Percentiles rank a stretch among this genome's conserved stretches.
Evolutionary conservation across 805 yeast genomes (phyloP).

Genomic region (Suhomyces emberorum): DNA sequence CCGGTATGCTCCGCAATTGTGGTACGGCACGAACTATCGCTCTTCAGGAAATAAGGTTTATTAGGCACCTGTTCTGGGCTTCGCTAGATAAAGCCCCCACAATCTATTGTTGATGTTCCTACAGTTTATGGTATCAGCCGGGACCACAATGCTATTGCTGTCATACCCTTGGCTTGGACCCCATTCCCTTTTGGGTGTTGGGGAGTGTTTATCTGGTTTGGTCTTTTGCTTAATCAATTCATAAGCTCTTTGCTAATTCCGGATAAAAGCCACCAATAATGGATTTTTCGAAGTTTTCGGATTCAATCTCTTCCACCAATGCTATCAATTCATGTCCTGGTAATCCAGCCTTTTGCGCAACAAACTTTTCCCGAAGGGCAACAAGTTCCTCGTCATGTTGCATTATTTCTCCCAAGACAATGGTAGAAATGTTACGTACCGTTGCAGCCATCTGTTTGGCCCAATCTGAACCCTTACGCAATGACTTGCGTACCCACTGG

Average conservation of each 20-base stretch:
- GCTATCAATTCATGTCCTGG: slow-evolving; percentile 39
- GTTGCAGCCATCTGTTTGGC: slow-evolving; percentile 47
- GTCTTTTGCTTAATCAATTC: too few species aligned
- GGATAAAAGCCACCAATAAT: slow-evolving; percentile 14
- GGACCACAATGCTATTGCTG: too few species aligned
- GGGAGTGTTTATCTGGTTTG: too few species aligned
- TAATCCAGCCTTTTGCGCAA: slow-evolving; percentile 27
- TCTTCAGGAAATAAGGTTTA: too few species aligned
- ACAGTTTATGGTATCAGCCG: too few species aligned
- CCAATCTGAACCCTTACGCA: slow-evolving; percentile 44
- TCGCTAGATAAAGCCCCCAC: too few species aligned
- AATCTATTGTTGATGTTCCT: too few species aligned
- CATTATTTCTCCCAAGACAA: slow-evolving; percentile 40
- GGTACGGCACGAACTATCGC: too few species aligned
- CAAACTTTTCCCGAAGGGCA: slow-evolving; percentile 24
- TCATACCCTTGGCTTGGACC: background rate
- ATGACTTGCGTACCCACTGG: slow-evolving; percentile 48
- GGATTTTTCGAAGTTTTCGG: slow-evolving; percentile 19
- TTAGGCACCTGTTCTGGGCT: too few species aligned
- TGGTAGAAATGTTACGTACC: slow-evolving; percentile 37
- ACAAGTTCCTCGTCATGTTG: slow-evolving; percentile 31
- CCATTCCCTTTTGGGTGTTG: too few species aligned
- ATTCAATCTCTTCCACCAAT: slow-evolving; percentile 17
- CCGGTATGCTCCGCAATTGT: too few species aligned
- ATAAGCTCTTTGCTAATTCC: too few species aligned